phyloP scores from a whole-genome alignment of 1,139 yeast genomes.

The Diutina scorzettiae region DNA sequence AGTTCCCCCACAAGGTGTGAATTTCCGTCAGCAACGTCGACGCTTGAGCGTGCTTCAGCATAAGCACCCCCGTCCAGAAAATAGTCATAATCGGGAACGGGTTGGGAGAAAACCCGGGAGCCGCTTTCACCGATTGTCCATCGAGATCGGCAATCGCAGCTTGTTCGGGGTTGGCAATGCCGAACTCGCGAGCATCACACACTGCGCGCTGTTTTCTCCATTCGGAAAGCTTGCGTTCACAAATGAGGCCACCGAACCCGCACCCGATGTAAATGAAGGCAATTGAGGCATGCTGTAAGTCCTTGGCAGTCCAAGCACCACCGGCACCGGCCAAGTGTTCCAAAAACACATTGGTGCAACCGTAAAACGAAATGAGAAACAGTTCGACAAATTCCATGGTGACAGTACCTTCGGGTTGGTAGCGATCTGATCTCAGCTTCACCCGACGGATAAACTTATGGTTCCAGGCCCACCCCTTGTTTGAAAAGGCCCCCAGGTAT shows the following conservation, averaged over 20 bases:
- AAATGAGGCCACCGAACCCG: conserved; percentile 79
- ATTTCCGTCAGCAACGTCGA: conserved; percentile 62
- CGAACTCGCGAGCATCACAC: conserved; percentile 15
- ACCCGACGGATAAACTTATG: conserved; percentile 24
- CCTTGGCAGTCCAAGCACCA: conserved; percentile 84
- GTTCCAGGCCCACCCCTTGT: conserved; percentile 91
- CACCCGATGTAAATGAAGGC: conserved; percentile 92
- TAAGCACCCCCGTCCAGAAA: conserved; percentile 93
- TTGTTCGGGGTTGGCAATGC: conserved; percentile 18
- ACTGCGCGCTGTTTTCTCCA: conserved; percentile 27
- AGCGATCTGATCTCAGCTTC: background rate
- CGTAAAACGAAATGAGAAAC: conserved; percentile 71
- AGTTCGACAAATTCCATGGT: conserved; percentile 85
- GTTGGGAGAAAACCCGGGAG: conserved; percentile 74
- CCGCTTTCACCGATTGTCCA: conserved; percentile 23
- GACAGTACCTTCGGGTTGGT: conserved; percentile 43
- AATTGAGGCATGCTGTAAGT: conserved; percentile 87
- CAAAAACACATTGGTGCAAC: conserved; percentile 74
- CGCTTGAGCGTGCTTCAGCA: conserved; percentile 91
- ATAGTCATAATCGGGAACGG: conserved; percentile 90
- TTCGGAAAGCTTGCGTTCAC: conserved; percentile 44
- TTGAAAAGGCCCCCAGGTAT: conserved; percentile 69
- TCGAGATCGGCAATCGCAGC: conserved; percentile 20
- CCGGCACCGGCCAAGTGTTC: conserved; percentile 72
- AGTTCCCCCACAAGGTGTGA: conserved; percentile 86